Conservation (phyloP, 805 yeast genomes). For the Nakazawaea anatomiae region DNA sequence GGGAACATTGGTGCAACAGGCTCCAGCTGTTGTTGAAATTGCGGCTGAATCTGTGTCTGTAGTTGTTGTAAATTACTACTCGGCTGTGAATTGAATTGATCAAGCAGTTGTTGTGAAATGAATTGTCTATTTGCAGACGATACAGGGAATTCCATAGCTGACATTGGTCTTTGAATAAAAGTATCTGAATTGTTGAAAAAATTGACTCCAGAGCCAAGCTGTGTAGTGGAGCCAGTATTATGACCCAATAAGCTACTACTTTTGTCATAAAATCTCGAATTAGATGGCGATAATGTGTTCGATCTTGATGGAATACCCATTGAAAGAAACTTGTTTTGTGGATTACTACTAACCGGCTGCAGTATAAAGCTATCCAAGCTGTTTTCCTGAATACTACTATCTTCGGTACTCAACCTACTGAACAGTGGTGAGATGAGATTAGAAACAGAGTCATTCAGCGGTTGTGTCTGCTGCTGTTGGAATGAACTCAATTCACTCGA, state of each 20-base stretch:
- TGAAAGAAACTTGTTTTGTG: neutral
- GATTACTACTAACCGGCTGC: neutral
- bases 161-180: slow-evolving; percentile 9
- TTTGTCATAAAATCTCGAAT: slow-evolving; percentile 10
- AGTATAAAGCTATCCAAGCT: neutral
- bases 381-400: neutral
- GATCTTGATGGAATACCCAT: slow-evolving; percentile 2
- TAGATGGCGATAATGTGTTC: slow-evolving; percentile 7
- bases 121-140: neutral
- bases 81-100: neutral
- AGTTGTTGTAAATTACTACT: too few relatives aligned
- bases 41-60: too few relatives aligned
- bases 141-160: slow-evolving; percentile 6
- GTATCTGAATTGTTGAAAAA: neutral
- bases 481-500: neutral
- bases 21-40: neutral
- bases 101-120: neutral
- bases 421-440: slow-evolving; percentile 3
- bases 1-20: neutral
- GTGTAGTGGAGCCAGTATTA: neutral
- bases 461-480: too few relatives aligned
- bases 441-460: neutral
- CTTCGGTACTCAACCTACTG: slow-evolving; percentile 1
- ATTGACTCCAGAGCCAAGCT: neutral
- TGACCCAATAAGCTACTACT: neutral